Evolutionary conservation across 306 rosid species (phyloP).

Genomic region (Sicyos edulis): DNA sequence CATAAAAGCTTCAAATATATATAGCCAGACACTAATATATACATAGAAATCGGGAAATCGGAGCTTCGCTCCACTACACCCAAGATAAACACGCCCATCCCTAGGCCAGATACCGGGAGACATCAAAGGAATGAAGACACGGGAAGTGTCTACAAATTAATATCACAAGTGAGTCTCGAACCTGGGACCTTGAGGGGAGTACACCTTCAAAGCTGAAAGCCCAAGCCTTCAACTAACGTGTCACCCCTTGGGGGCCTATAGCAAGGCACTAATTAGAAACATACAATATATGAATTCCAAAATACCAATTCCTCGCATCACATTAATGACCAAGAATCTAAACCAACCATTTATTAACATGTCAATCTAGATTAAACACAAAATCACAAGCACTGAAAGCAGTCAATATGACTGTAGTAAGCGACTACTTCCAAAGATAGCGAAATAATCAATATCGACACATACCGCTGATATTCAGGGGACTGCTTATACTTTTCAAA

Average conservation of each 20-base stretch:
- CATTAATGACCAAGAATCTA: slow-evolving; percentile 1
- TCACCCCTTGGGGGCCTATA: no score
- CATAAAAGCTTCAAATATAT: not conserved
- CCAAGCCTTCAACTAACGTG: no score
- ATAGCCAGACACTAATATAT: not conserved
- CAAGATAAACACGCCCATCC: no score
- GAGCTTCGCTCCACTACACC: no score
- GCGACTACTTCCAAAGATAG: not conserved
- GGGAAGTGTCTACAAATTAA: no score
- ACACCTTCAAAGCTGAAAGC: no score
- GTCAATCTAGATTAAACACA: not conserved
- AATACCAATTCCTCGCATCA: not conserved
- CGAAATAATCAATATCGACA: not conserved
- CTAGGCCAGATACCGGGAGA: no score
- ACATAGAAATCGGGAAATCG: no score
- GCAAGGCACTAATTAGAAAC: not conserved
- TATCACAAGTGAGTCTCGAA: no score
- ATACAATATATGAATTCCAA: slow-evolving; percentile 1
- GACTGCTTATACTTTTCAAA: slow-evolving; percentile 79
- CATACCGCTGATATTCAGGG: slow-evolving; percentile 77
- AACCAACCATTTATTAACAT: not conserved
- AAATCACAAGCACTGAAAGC: not conserved
- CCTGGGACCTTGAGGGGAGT: no score
- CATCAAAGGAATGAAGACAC: no score
- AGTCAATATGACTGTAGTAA: not conserved